Evolutionary conservation across 139 green algal genomes (phyloP).

Genomic region (Chlamydomonas sp.): DNA sequence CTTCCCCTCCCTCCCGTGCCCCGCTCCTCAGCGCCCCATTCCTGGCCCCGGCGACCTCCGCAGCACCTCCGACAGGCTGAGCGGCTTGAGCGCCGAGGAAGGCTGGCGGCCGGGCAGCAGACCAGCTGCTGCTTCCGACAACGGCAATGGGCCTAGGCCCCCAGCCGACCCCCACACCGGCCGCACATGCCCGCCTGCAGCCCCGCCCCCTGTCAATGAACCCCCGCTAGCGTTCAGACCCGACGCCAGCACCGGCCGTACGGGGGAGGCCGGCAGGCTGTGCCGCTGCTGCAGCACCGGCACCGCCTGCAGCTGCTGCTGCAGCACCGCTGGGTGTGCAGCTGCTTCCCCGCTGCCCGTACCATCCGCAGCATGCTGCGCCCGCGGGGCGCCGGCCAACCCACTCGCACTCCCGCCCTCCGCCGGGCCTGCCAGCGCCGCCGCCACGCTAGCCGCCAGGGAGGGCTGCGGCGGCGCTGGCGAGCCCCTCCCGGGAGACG

Average conservation of each 20-base stretch:
- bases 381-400: background rate
- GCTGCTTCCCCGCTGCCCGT: background rate
- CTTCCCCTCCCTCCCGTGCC: no score
- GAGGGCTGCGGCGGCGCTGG: background rate
- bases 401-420: background rate
- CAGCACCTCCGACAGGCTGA: slow-evolving; percentile 23
- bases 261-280: no score
- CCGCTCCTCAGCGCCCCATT: no score
- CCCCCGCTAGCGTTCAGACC: no score
- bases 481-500: background rate
- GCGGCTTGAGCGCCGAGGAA: slow-evolving; percentile 24
- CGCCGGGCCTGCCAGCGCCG: background rate
- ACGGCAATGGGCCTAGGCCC: background rate
- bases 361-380: background rate
- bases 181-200: no score
- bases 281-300: no score
- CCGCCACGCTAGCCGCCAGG: background rate
- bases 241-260: no score
- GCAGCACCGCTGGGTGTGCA: no score
- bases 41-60: background rate
- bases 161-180: no score
- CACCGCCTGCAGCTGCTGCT: no score
- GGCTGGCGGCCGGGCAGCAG: background rate
- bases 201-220: no score
- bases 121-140: background rate